Evolutionary conservation across 192 early-diverging fungal species (phyloP).

Genomic region (Entomortierella beljakovae): DNA sequence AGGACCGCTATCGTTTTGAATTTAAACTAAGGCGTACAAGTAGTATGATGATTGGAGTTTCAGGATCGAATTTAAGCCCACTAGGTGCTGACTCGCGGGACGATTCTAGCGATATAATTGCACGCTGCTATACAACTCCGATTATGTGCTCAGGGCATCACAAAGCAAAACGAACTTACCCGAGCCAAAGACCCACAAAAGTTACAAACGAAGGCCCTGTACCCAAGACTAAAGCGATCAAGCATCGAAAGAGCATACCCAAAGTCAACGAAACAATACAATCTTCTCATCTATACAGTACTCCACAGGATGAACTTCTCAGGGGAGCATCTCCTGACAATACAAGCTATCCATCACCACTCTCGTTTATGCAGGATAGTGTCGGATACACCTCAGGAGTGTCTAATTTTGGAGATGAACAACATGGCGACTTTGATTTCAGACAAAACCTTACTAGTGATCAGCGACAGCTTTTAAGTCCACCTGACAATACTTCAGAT

Average conservation of each 20-base stretch:
- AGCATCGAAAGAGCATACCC: conserved; percentile 25
- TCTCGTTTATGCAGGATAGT: conserved; percentile 30
- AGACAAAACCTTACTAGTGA: neutral
- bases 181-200: conserved; percentile 24
- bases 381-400: neutral
- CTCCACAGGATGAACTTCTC: conserved; percentile 13
- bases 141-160: conserved; percentile 53
- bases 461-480: neutral
- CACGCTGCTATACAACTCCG: conserved; percentile 27
- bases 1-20: conserved; percentile 45
- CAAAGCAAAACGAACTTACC: conserved; percentile 43
- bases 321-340: conserved; percentile 18
- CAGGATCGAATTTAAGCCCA: conserved; percentile 2
- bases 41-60: neutral
- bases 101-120: conserved; percentile 16
- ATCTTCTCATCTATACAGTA: neutral
- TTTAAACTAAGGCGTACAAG: conserved; percentile 37
- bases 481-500: neutral
- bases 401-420: conserved; percentile 31
- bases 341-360: conserved; percentile 31
- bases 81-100: conserved; percentile 4
- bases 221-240: conserved; percentile 32
- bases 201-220: conserved; percentile 12
- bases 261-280: neutral
- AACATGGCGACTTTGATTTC: conserved; percentile 18